Conservation (phyloP, 306 rosid genomes). For the Abrus pulchellus region DNA sequence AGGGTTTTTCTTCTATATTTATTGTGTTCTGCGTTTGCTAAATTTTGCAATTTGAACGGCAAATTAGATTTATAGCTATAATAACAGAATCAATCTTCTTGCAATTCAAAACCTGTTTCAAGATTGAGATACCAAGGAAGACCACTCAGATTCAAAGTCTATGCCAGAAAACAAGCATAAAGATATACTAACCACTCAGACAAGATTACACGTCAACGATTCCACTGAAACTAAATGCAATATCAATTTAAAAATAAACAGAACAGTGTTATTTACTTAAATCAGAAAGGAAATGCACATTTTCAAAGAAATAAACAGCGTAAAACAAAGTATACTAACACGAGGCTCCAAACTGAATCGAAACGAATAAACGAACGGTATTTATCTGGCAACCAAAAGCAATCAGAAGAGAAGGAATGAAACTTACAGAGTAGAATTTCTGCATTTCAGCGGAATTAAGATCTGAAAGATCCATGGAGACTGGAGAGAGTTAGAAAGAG, state of each 20-base stretch:
- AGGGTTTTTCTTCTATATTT: background rate
- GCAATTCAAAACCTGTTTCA: background rate
- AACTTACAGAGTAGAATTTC: conserved; percentile 74
- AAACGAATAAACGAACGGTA: background rate
- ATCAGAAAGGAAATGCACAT: background rate
- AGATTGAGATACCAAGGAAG: background rate
- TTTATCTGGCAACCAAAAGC: conserved; percentile 2
- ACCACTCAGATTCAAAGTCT: background rate
- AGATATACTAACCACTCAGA: background rate
- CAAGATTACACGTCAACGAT: background rate
- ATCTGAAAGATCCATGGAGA: conserved; percentile 78
- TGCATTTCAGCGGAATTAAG: conserved; percentile 71
- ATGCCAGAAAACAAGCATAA: conserved; percentile 15
- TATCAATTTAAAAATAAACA: background rate
- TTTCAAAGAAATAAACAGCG: background rate
- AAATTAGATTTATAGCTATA: background rate
- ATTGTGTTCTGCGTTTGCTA: too few species aligned
- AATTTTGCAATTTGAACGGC: conserved; percentile 1
- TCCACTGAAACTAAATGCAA: background rate
- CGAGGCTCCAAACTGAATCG: background rate
- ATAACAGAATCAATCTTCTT: conserved; percentile 19
- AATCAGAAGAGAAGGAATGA: background rate
- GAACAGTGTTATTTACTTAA: background rate
- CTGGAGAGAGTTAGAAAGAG: conserved; percentile 47
- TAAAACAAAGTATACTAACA: background rate